Conservation (phyloP, 176 grass and related monocot species). For the Saccharum officinarum region DNA sequence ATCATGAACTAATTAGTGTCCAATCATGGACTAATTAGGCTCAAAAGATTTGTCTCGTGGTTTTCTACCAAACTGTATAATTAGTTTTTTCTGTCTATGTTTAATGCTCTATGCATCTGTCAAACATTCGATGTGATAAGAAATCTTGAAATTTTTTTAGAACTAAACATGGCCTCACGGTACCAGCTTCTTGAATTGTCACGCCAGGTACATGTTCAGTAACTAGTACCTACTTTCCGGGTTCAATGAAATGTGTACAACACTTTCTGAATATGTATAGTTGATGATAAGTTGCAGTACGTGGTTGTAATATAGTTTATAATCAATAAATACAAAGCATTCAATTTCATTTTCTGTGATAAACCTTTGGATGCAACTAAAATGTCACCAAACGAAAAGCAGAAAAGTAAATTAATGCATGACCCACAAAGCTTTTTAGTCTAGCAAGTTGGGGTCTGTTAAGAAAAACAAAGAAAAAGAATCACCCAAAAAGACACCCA, state of each 20-base stretch:
- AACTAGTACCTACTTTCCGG: neutral
- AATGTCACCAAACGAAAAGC: constrained; percentile 22
- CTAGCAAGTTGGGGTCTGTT: neutral
- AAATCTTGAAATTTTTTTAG: too few species aligned
- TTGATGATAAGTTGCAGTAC: neutral
- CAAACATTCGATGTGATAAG: too few species aligned
- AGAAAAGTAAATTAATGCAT: constrained; percentile 3
- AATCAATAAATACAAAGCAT: neutral
- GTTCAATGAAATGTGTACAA: neutral
- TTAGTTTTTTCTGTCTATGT: too few species aligned
- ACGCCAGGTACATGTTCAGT: constrained; percentile 15
- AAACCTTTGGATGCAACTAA: constrained; percentile 13
- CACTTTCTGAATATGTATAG: neutral
- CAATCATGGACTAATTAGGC: too few species aligned
- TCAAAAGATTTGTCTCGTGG: too few species aligned
- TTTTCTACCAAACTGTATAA: too few species aligned
- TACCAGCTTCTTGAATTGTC: neutral
- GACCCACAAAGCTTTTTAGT: neutral
- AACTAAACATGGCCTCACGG: neutral
- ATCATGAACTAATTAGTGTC: too few species aligned
- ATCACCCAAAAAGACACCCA: neutral
- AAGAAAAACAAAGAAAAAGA: constrained; percentile 16
- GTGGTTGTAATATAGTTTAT: neutral
- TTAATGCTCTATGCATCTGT: too few species aligned
- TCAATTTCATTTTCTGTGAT: constrained; percentile 7